phyloP scores from a whole-genome alignment of 352 stramenopile species.

The Phytopythium mirpurense region DNA sequence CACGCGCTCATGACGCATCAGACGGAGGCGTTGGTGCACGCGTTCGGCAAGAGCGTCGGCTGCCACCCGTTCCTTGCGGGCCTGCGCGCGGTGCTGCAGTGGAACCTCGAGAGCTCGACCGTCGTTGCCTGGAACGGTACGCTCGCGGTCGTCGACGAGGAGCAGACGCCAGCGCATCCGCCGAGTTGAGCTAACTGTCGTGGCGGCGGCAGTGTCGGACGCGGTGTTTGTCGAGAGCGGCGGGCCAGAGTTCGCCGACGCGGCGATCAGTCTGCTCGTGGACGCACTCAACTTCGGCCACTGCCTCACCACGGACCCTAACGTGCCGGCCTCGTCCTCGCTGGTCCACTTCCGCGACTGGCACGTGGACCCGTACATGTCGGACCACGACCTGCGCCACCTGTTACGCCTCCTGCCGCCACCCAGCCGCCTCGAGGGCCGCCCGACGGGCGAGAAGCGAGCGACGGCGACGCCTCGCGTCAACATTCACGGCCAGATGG shows the following conservation, averaged over 20 bases:
- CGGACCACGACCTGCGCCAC: constrained; percentile 53
- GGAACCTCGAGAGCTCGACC: constrained; percentile 56
- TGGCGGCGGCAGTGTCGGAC: constrained; percentile 44
- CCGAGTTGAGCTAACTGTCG: not conserved
- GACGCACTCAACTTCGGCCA: constrained; percentile 62
- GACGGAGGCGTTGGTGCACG: constrained; percentile 43
- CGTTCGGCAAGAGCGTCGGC: constrained; percentile 40
- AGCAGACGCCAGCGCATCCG: not conserved
- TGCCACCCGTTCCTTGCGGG: constrained; percentile 69
- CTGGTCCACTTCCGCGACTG: constrained; percentile 41
- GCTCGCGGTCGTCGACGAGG: constrained; percentile 4
- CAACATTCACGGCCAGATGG: constrained; percentile 51
- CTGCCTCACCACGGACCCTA: constrained; percentile 8
- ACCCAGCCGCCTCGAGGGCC: constrained; percentile 32
- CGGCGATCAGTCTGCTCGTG: constrained; percentile 44
- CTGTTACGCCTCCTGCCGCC: constrained; percentile 41
- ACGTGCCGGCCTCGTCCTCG: not conserved
- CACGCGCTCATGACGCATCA: constrained; percentile 31
- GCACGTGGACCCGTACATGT: constrained; percentile 72
- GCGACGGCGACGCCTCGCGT: constrained; percentile 37
- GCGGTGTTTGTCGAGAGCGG: constrained; percentile 70
- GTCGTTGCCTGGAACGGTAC: constrained; percentile 67
- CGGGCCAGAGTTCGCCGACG: constrained; percentile 41
- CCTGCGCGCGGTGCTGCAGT: constrained; percentile 43
- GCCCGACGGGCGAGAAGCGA: constrained; percentile 38